Conservation (phyloP, 1,139 yeast genomes). For the Hemisphaericaspora xylofermentans region DNA sequence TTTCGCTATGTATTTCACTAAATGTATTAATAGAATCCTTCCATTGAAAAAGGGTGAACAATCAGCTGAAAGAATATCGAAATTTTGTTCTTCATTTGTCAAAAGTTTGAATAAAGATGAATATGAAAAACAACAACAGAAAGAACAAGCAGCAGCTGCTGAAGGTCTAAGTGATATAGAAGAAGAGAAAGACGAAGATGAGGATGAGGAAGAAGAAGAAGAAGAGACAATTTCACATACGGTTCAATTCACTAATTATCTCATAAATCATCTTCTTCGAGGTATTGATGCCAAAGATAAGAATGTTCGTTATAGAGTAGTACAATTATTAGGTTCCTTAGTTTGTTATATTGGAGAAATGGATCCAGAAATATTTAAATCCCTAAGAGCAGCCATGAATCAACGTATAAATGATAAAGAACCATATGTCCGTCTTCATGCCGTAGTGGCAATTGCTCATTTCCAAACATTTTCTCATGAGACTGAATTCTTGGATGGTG, state of each 20-base stretch:
- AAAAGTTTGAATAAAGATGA: constrained; percentile 45
- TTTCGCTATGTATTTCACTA: constrained; percentile 60
- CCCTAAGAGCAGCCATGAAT: constrained; percentile 58
- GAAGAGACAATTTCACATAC: constrained; percentile 40
- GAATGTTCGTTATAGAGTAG: constrained; percentile 76
- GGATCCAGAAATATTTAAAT: constrained; percentile 68
- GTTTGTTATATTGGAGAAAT: constrained; percentile 75
- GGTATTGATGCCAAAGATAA: constrained; percentile 79
- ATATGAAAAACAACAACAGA: constrained; percentile 20
- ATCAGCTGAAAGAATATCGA: constrained; percentile 76
- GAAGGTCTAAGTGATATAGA: constrained; percentile 32
- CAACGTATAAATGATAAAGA: constrained; percentile 79
- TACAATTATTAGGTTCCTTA: constrained; percentile 73
- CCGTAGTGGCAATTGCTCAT: constrained; percentile 75
- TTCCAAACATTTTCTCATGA: constrained; percentile 56
- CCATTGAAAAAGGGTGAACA: constrained; percentile 69
- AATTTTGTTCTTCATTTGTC: constrained; percentile 69
- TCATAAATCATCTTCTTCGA: constrained; percentile 64
- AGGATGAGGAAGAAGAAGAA: constrained; percentile 18
- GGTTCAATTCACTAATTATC: constrained; percentile 54
- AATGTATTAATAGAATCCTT: constrained; percentile 61
- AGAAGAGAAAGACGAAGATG: constrained; percentile 23
- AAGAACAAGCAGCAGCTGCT: constrained; percentile 18
- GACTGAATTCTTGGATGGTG: not conserved
- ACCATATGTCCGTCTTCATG: constrained; percentile 73